These are phyloP conservation scores for Geum urbanum DNA, from an alignment of 306 rosid species.

Conservation along the genomic window DNA sequence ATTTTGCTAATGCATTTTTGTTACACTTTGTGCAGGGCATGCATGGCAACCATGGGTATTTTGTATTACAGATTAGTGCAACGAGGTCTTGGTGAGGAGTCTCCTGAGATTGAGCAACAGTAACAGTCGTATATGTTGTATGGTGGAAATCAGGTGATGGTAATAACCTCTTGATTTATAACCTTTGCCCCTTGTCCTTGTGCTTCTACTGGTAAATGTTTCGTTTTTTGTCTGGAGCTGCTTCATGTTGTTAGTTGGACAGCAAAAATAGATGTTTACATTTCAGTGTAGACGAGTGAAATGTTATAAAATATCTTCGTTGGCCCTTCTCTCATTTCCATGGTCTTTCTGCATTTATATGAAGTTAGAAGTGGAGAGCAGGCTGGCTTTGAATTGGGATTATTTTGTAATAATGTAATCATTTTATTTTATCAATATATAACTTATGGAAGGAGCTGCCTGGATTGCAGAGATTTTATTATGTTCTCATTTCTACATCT, in stretches of 20 bases:
- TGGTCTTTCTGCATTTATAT: conserved; percentile 26
- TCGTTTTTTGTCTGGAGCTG: conserved; percentile 30
- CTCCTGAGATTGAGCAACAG: conserved; percentile 51
- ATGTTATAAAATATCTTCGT: conserved; percentile 30
- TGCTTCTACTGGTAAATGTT: conserved; percentile 33
- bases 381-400: conserved; percentile 24
- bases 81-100: conserved; percentile 62
- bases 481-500: background rate
- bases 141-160: conserved; percentile 26
- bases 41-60: conserved; percentile 99
- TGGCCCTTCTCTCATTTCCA: conserved; percentile 16
- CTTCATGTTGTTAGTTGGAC: conserved; percentile 29
- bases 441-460: background rate
- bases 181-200: conserved; percentile 29
- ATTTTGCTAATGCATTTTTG: conserved; percentile 24
- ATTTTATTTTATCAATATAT: background rate
- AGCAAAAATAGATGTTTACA: conserved; percentile 38
- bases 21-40: conserved; percentile 70
- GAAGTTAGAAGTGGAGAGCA: conserved; percentile 43
- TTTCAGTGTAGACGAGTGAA: conserved; percentile 28
- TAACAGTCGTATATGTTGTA: conserved; percentile 15
- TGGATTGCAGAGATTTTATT: background rate
- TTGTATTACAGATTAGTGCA: conserved; percentile 96
- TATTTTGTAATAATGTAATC: conserved; percentile 13
- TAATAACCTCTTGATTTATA: conserved; percentile 22